Evolutionary conservation across 176 grass and related monocot genomes (phyloP).

Genomic region (Cenchrus fungigraminus): DNA sequence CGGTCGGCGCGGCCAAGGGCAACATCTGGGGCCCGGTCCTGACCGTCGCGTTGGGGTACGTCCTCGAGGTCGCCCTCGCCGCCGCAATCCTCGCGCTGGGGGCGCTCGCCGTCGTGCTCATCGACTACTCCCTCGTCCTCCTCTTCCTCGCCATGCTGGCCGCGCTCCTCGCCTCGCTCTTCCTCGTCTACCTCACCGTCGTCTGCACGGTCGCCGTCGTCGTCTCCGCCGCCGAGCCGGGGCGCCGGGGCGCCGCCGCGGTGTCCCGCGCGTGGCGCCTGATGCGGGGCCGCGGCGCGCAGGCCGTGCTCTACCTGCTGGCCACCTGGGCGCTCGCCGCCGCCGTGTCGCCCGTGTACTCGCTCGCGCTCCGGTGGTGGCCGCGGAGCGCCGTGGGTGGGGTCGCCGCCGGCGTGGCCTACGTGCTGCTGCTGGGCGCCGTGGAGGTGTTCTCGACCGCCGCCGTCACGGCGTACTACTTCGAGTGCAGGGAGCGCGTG

Average conservation of each 20-base stretch:
- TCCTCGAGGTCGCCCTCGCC: slow-evolving; percentile 37
- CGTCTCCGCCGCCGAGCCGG: slow-evolving; percentile 40
- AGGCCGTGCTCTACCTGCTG: slow-evolving; percentile 43
- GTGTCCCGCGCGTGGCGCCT: slow-evolving; percentile 51
- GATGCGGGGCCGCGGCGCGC: slow-evolving; percentile 36
- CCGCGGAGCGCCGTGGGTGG: background rate
- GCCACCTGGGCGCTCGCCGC: slow-evolving; percentile 41
- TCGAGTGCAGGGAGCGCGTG: slow-evolving; percentile 49
- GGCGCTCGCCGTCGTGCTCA: slow-evolving; percentile 16
- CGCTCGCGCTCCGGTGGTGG: slow-evolving; percentile 35
- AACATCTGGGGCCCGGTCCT: slow-evolving; percentile 33
- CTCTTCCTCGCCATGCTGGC: slow-evolving; percentile 46
- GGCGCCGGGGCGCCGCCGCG: slow-evolving; percentile 24
- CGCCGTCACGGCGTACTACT: slow-evolving; percentile 57
- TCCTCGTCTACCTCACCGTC: slow-evolving; percentile 51
- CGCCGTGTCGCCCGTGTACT: slow-evolving; percentile 55
- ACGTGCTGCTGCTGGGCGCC: slow-evolving; percentile 47
- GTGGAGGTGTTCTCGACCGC: slow-evolving; percentile 45
- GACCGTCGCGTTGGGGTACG: slow-evolving; percentile 46
- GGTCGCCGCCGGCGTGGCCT: slow-evolving; percentile 28
- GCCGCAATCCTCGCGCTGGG: background rate
- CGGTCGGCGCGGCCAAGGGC: background rate
- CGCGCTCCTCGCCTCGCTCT: slow-evolving; percentile 46
- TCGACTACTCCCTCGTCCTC: slow-evolving; percentile 48
- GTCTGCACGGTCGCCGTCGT: slow-evolving; percentile 50